Base-by-base conservation (phyloP, 495 filamentous ascomycete genomes). In the Chaetomium tenue region DNA sequence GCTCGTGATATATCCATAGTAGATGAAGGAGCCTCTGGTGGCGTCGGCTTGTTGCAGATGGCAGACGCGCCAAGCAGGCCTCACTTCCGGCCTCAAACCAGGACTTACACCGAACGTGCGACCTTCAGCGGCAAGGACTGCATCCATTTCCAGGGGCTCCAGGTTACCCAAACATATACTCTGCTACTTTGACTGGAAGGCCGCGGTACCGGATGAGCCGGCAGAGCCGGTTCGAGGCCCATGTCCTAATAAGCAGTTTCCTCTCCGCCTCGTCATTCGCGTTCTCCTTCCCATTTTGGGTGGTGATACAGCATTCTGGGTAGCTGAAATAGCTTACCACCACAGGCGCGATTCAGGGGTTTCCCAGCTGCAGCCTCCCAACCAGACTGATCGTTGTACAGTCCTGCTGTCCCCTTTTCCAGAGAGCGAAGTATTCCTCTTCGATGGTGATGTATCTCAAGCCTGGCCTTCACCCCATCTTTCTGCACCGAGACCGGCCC, bases 241-340 rank as follows among this genome's bases (percentile, higher is more conserved):
- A 9, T 5, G n/a, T 2, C 8, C 13, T 33, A 22, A 7, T 33
- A 22, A 20, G 25, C 16, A 48, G 13, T 30, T 9, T 2, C 57
- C 57, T 60, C 15, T 20, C 20, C 25, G 39, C 26, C 57, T 25
- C 13, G 46, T 18, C 2, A 11, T 30, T 16, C n/a, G 18, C 44
- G 18, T 3, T 39, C 8, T 30, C 26, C 51, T 56, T 50, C 53
- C 20, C 25, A 13, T 58, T 47, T 11, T 18, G 52, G 52, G 18
- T 30, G 53, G 52, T 55, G 44, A 63, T 58, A 53, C 61, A 63
- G 44, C 42, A 42, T 56, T 5, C 53, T 42, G 52, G 9, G 9
- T 8, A 46, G 60, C 52, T 63, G 40, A 63, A 20, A 22, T 63
- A 9, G n/a, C 47, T 51, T 61, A 28, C 33, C 61, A 63, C 52